phyloP scores from a whole-genome alignment of 352 stramenopile species.

The Phytopythium kandeliae region DNA sequence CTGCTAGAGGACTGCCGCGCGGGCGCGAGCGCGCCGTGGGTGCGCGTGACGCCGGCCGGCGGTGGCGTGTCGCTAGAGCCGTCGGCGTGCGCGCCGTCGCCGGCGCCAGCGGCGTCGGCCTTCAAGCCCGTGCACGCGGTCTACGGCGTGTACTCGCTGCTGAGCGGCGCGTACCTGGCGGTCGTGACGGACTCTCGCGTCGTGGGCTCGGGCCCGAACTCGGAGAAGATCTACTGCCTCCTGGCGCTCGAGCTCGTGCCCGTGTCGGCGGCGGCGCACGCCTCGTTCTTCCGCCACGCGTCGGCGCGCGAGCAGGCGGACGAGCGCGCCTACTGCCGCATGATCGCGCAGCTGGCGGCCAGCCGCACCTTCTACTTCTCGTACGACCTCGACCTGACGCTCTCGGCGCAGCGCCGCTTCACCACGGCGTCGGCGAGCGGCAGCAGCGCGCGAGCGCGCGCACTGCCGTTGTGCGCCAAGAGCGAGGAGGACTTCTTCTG shows the following conservation, averaged over 20 bases:
- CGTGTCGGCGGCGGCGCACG: conserved; percentile 37
- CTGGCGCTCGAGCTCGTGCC: conserved; percentile 44
- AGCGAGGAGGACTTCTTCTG: conserved; percentile 92
- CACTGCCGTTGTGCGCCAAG: conserved; percentile 40
- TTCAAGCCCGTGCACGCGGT: conserved; percentile 41
- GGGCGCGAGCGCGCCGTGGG: conserved; percentile 46
- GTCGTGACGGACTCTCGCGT: conserved; percentile 55
- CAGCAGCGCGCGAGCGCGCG: conserved; percentile 1
- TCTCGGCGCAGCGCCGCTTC: conserved; percentile 45
- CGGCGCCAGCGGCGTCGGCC: conserved; percentile 10
- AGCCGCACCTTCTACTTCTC: conserved; percentile 64
- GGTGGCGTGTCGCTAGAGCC: conserved; percentile 38
- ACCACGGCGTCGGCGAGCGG: conserved; percentile 11
- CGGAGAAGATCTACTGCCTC: conserved; percentile 60
- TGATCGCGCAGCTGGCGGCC: conserved; percentile 40
- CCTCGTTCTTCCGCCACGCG: conserved; percentile 50
- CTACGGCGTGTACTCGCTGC: conserved; percentile 59
- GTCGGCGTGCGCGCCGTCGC: conserved; percentile 16
- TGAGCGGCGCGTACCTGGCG: conserved; percentile 50
- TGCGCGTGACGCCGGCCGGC: conserved; percentile 32
- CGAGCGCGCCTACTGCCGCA: conserved; percentile 49
- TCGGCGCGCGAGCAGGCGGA: conserved; percentile 49
- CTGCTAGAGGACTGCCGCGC: conserved; percentile 79
- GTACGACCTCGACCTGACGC: conserved; percentile 63
- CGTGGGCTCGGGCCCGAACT: conserved; percentile 45